Evolutionary conservation across 345 rosid genomes (phyloP).

Genomic region (Populus ilicifolia): DNA sequence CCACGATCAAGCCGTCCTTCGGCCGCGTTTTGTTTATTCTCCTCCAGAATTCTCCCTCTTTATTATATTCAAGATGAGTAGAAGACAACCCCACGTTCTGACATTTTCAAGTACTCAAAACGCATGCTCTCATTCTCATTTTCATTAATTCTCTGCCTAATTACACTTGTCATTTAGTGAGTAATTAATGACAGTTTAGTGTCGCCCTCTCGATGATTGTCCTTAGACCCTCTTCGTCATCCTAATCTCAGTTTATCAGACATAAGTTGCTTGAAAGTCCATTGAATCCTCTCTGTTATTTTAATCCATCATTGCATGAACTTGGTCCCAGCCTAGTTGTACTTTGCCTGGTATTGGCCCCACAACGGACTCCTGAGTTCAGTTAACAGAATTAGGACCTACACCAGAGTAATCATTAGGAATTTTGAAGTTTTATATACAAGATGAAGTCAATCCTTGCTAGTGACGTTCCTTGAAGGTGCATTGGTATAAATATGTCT

Average conservation of each 20-base stretch:
- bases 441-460: conserved; percentile 37
- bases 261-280: conserved; percentile 18
- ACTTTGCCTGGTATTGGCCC: conserved; percentile 42
- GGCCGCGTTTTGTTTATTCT: conserved; percentile 12
- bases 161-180: neutral
- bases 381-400: conserved; percentile 37
- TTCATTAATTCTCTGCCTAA: neutral
- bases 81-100: conserved; percentile 43
- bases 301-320: conserved; percentile 29
- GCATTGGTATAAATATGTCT: conserved; percentile 34
- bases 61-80: conserved; percentile 22
- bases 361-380: conserved; percentile 43
- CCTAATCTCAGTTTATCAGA: conserved; percentile 20
- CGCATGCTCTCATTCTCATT: conserved; percentile 12
- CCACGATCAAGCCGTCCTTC: conserved; percentile 52
- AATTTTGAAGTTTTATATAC: conserved; percentile 19
- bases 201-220: conserved; percentile 24
- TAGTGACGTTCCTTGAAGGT: conserved; percentile 21
- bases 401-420: conserved; percentile 27
- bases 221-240: conserved; percentile 11
- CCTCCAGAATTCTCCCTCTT: conserved; percentile 13
- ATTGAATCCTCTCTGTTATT: neutral
- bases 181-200: conserved; percentile 14
- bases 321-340: conserved; percentile 51
- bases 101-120: conserved; percentile 11